Evolutionary conservation across 495 filamentous ascomycete genomes (phyloP).

Genomic region (Poronia punctata): DNA sequence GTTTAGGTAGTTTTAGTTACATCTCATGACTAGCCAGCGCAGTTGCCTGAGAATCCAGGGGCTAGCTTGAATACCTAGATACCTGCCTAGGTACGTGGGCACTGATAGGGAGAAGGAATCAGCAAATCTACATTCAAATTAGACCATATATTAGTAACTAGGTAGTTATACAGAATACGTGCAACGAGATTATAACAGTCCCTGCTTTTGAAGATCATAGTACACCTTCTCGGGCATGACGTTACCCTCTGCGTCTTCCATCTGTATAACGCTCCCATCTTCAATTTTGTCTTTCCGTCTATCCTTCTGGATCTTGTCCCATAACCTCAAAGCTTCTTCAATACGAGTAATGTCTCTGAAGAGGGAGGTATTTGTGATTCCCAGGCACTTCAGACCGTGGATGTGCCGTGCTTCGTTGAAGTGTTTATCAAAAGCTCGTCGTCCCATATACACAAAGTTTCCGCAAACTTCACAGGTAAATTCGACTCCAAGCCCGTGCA

Average conservation of each 20-base stretch:
- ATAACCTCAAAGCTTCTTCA: conserved; percentile 76
- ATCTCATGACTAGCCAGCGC: too few species aligned
- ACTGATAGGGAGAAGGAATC: too few species aligned
- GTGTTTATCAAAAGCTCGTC: conserved; percentile 95
- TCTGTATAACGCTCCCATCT: conserved; percentile 83
- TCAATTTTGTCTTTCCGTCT: conserved; percentile 69
- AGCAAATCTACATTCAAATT: not conserved
- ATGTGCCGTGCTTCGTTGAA: conserved; percentile 91
- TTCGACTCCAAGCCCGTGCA: conserved; percentile 92
- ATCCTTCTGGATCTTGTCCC: conserved; percentile 88
- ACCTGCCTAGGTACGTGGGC: too few species aligned
- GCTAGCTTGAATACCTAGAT: too few species aligned
- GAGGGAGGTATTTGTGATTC: conserved; percentile 84
- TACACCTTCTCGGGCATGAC: conserved; percentile 99
- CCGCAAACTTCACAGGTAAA: conserved; percentile 95
- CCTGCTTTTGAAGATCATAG: conserved; percentile 71
- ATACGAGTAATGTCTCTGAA: conserved; percentile 94
- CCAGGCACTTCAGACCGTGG: conserved; percentile 85
- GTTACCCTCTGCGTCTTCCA: conserved; percentile 96
- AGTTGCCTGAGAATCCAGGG: too few species aligned
- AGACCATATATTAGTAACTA: not conserved
- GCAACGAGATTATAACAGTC: conserved; percentile 52
- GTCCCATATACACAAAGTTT: conserved; percentile 95
- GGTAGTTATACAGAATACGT: not conserved
- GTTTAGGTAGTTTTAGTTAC: too few species aligned